These are phyloP conservation scores for Yamadazyma atmosphaerica DNA, from an alignment of 1,139 yeast species.

Conservation along the genomic window DNA sequence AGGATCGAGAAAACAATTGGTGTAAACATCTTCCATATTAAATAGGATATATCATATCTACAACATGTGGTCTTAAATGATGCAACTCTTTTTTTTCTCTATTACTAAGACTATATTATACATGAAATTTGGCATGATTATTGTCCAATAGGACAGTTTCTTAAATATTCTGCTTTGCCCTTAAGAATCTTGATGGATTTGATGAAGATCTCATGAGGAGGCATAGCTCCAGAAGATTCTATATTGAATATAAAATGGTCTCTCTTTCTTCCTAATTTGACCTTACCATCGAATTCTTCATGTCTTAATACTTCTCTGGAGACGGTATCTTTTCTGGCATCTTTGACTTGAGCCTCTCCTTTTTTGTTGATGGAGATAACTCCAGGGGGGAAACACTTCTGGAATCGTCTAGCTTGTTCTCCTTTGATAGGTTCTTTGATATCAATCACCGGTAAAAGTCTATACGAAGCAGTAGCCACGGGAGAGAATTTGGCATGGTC, in stretches of 20 bases:
- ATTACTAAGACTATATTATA: too few species aligned
- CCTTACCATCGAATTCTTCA: slow-evolving; percentile 84
- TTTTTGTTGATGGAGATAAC: slow-evolving; percentile 73
- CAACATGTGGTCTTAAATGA: too few species aligned
- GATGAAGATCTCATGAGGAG: slow-evolving; percentile 92
- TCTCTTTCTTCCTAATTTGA: slow-evolving; percentile 85
- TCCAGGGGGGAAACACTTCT: slow-evolving; percentile 89
- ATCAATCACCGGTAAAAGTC: slow-evolving; percentile 89
- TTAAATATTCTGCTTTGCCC: slow-evolving; percentile 81
- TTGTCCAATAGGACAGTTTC: slow-evolving; percentile 75
- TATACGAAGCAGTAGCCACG: slow-evolving; percentile 94
- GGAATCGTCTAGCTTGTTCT: slow-evolving; percentile 73
- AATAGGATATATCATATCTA: neutral
- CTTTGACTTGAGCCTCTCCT: slow-evolving; percentile 78
- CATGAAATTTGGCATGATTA: slow-evolving; percentile 24
- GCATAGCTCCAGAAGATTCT: slow-evolving; percentile 95
- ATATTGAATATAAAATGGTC: slow-evolving; percentile 93
- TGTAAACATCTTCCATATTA: slow-evolving; percentile 35
- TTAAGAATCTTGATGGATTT: slow-evolving; percentile 83
- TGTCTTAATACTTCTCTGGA: slow-evolving; percentile 92
- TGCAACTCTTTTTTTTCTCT: too few species aligned
- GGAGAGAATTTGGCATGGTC: slow-evolving; percentile 99
- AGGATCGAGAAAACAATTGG: slow-evolving; percentile 79
- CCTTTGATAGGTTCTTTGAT: slow-evolving; percentile 76
- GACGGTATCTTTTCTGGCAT: slow-evolving; percentile 92